phyloP scores from a whole-genome alignment of 2,329 filamentous ascomycete species.

The Paecilomyces variotii region DNA sequence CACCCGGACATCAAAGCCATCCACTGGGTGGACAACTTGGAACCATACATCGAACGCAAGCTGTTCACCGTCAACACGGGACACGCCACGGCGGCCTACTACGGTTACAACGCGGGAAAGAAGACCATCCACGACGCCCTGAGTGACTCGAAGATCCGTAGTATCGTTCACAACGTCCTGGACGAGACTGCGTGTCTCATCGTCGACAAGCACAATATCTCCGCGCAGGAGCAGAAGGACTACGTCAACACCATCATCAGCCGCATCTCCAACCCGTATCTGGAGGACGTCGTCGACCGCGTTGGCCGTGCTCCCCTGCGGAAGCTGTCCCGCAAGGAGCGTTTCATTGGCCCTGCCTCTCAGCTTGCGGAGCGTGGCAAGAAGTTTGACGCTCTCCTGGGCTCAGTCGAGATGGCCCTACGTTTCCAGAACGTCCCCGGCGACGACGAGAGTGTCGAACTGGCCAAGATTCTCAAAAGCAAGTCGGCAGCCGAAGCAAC shows the following conservation, averaged over 20 bases:
- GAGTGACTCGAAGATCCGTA: slow-evolving; percentile 68
- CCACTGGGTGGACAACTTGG: slow-evolving; percentile 85
- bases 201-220: slow-evolving; percentile 75
- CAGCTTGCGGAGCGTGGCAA: slow-evolving; percentile 77
- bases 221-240: slow-evolving; percentile 63
- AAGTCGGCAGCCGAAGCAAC: slow-evolving; percentile 68
- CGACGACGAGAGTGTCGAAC: slow-evolving; percentile 79
- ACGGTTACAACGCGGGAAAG: slow-evolving; percentile 80
- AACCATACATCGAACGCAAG: slow-evolving; percentile 98
- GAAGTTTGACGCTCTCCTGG: slow-evolving; percentile 65
- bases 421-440: slow-evolving; percentile 91
- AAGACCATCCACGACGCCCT: slow-evolving; percentile 84
- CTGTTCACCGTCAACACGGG: slow-evolving; percentile 98
- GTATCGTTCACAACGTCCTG: slow-evolving; percentile 70
- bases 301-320: slow-evolving; percentile 90
- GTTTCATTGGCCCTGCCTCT: slow-evolving; percentile 85
- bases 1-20: slow-evolving; percentile 75
- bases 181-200: slow-evolving; percentile 82
- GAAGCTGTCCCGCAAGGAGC: slow-evolving; percentile 91
- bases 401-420: slow-evolving; percentile 82
- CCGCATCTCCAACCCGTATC: slow-evolving; percentile 86
- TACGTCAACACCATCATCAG: slow-evolving; percentile 90
- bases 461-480: slow-evolving; percentile 76
- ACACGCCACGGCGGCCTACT: slow-evolving; percentile 93
- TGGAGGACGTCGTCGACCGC: slow-evolving; percentile 89